Evolutionary conservation across 2,329 filamentous ascomycete species (phyloP).

Genomic region (Magnaporthiopsis incrustans): DNA sequence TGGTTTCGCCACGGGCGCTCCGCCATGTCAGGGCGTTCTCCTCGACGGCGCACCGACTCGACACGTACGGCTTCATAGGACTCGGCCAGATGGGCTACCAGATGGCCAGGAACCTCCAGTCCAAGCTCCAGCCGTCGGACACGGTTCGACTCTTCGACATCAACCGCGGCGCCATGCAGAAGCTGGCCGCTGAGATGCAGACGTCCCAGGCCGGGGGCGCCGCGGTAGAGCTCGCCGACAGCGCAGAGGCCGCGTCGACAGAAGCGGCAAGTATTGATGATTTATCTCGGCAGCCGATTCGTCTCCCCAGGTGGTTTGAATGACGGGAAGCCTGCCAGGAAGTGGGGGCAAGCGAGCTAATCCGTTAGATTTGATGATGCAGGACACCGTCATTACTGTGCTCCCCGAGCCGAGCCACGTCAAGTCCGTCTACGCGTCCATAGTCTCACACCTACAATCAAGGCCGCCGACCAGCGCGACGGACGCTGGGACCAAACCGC

Average conservation of each 20-base stretch:
- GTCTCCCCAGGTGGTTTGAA: too few species aligned
- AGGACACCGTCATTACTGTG: slow-evolving; percentile 84
- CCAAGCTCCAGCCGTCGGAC: slow-evolving; percentile 44
- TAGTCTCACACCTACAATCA: slow-evolving; percentile 29
- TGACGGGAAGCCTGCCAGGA: too few species aligned
- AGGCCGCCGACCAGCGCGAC: not conserved
- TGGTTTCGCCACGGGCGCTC: not conserved
- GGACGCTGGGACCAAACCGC: slow-evolving; percentile 12
- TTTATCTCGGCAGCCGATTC: not conserved
- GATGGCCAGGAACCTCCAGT: slow-evolving; percentile 55
- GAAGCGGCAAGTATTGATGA: slow-evolving; percentile 38
- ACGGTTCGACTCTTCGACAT: slow-evolving; percentile 48
- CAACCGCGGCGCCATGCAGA: slow-evolving; percentile 39
- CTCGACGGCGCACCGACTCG: slow-evolving; percentile 35
- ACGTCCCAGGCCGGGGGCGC: slow-evolving; percentile 35
- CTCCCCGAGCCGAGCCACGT: slow-evolving; percentile 87
- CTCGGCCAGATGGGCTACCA: slow-evolving; percentile 57
- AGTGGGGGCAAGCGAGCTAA: too few species aligned
- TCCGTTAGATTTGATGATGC: slow-evolving; percentile 7
- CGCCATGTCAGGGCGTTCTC: slow-evolving; percentile 30
- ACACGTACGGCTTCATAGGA: slow-evolving; percentile 52
- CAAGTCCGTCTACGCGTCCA: slow-evolving; percentile 68
- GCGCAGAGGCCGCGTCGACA: slow-evolving; percentile 38
- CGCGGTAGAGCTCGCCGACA: slow-evolving; percentile 33
- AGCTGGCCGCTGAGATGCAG: slow-evolving; percentile 38